phyloP scores from a whole-genome alignment of 2,329 filamentous ascomycete species.

The Fragosphaeria purpurea region DNA sequence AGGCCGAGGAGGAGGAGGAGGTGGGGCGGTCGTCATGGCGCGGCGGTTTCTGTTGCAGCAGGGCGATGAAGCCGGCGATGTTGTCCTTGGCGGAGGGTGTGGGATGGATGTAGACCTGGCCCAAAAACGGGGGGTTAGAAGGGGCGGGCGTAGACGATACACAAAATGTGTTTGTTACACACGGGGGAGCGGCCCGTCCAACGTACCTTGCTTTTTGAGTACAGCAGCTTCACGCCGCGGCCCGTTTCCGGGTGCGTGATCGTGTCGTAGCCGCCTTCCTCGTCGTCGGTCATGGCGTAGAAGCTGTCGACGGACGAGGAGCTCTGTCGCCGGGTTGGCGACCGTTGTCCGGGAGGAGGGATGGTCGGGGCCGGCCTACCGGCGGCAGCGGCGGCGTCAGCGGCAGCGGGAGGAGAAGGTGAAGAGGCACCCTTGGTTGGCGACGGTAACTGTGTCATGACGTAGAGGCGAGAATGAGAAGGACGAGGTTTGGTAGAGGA shows the following conservation, averaged over 20 bases:
- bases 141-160: no score
- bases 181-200: neutral
- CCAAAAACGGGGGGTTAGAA: constrained; percentile 17
- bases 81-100: constrained; percentile 92
- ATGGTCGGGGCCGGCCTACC: neutral
- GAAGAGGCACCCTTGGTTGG: neutral
- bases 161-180: no score
- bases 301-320: constrained; percentile 76
- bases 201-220: constrained; percentile 87
- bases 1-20: constrained; percentile 30
- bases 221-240: constrained; percentile 83
- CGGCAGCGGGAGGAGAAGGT: no score
- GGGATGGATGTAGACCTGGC: constrained; percentile 90
- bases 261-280: constrained; percentile 90
- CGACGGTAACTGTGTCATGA: no score
- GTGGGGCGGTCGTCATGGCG: constrained; percentile 29
- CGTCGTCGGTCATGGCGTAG: constrained; percentile 93
- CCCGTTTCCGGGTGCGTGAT: constrained; percentile 71
- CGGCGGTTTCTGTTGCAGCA: constrained; percentile 75
- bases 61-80: constrained; percentile 83
- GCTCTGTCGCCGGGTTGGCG: constrained; percentile 27
- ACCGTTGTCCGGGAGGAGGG: no score
- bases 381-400: no score
- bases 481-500: no score
- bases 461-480: no score